Evolutionary conservation across 345 rosid genomes (phyloP), one percentile per base, ranked within the genome.

Genomic region (Eucalyptus urophylla): DNA sequence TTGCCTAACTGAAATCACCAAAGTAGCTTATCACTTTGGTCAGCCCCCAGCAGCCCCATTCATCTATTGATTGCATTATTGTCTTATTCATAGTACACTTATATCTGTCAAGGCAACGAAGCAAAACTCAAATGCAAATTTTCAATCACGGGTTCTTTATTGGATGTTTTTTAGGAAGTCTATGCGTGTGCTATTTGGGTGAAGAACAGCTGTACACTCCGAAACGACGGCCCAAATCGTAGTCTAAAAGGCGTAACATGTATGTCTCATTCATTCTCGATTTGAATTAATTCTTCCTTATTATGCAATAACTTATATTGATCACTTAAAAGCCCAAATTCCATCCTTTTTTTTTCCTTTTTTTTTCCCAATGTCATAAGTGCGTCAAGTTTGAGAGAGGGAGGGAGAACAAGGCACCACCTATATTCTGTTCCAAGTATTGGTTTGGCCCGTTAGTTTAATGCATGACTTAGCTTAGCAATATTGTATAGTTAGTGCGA

Each of bases 281-380:
- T 67, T 9, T 31, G 4, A 67, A 67, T 67, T 67, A 67, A 67
- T 31, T n/a, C 6, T 69, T 17, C 43, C 12, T 69, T 2, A 19
- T 72, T 6, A 10, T 1, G 4, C 44, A 37, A 17, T 0, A 33
- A 33, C 81, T 72, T 19, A 19, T 33, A 37, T 72, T 33, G 33
- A 67, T 31, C 37, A 67, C 43, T 5, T 33, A 10, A 72, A 67
- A 72, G 21, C 81, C 81, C 81, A 19, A 72, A 17, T 33, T 69
- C 80, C 44, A 6, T 10, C 44, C 2, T 69, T 0, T 5, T 0
- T 16, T 8, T 31, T 31, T 4, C 6, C 3, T 12, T 6, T 29
- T 14, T 58, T 67, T 31, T 16, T 8, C 0, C 24, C 24, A 3
- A 7, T 33, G 43, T 31, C 31, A 69, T 33, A 69, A 17, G 80